Percentiles rank a stretch among this genome's conserved stretches.
These are phyloP conservation scores for Leccinum barrowsii DNA, from an alignment of 768 basidiomycete species.

Conservation along the genomic window DNA sequence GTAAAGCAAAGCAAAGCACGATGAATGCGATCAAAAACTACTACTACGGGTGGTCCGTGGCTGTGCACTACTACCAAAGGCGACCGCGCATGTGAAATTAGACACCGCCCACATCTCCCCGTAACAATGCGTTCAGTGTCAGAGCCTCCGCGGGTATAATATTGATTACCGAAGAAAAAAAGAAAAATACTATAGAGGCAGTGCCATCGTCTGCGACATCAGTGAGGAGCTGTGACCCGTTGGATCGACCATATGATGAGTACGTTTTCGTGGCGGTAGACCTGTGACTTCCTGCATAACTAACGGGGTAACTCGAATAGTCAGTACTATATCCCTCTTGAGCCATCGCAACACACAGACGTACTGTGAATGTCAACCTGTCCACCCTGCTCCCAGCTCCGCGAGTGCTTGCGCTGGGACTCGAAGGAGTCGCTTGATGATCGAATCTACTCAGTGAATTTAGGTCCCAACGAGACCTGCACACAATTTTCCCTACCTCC, in stretches of 20 bases:
- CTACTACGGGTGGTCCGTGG: not conserved
- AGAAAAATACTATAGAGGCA: constrained; percentile 43
- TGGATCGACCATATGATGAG: constrained; percentile 62
- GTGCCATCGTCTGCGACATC: constrained; percentile 53
- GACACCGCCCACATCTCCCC: constrained; percentile 14
- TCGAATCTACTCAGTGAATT: constrained; percentile 35
- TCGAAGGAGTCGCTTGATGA: constrained; percentile 38
- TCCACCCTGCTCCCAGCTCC: constrained; percentile 57
- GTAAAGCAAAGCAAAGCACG: constrained; percentile 16
- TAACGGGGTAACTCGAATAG: constrained; percentile 5
- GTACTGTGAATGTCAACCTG: constrained; percentile 33
- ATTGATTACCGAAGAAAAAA: constrained; percentile 21
- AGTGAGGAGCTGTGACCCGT: constrained; percentile 48
- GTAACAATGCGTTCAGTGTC: constrained; percentile 6
- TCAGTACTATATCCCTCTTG: constrained; percentile 5
- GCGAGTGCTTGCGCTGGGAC: constrained; percentile 54
- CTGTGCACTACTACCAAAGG: constrained; percentile 11
- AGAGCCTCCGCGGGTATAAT: constrained; percentile 16
- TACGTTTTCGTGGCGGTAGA: constrained; percentile 56
- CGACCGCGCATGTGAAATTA: constrained; percentile 17
- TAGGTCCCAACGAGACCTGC: constrained; percentile 16
- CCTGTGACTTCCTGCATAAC: constrained; percentile 48
- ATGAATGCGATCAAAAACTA: constrained; percentile 5
- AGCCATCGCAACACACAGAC: constrained; percentile 12
- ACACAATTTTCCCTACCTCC: constrained; percentile 26